Percentiles rank a stretch among this genome's conserved stretches.
Conservation (phyloP, 768 basidiomycete species). For the Pleurotus tuoliensis region DNA sequence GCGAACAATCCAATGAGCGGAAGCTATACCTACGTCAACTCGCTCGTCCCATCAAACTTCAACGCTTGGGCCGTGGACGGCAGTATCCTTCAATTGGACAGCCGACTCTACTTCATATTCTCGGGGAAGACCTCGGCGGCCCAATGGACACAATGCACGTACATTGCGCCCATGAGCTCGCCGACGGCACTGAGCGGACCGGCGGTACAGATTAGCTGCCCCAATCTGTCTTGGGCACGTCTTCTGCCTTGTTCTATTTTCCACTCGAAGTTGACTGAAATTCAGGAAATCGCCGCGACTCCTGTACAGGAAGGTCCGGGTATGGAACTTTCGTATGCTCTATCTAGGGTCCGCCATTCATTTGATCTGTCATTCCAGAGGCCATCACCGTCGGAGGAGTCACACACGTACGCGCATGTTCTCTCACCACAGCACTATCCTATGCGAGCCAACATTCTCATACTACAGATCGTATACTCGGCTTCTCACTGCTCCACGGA, state of each 20-base stretch:
- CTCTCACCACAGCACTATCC: background rate
- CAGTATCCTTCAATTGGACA: conserved; percentile 10
- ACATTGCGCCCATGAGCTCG: conserved; percentile 13
- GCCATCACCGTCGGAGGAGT: conserved; percentile 12
- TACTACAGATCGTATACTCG: conserved; percentile 13
- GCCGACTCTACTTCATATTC: conserved; percentile 13
- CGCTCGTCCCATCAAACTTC: conserved; percentile 16
- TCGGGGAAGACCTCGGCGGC: conserved; percentile 10
- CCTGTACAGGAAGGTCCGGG: conserved; percentile 14
- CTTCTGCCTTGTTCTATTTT: background rate
- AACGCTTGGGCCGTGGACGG: conserved; percentile 16
- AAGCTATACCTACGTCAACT: conserved; percentile 11
- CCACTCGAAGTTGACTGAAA: background rate
- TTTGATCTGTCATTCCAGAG: background rate
- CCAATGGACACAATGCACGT: conserved; percentile 16
- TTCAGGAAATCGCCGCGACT: conserved; percentile 12
- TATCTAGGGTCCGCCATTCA: too few species aligned
- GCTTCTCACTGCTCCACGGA: conserved; percentile 17
- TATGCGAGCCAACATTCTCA: background rate
- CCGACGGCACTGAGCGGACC: conserved; percentile 13
- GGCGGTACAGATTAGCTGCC: conserved; percentile 15
- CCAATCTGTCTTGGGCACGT: conserved; percentile 11
- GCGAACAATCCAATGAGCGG: conserved; percentile 12
- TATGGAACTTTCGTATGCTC: background rate
- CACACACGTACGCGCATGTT: conserved; percentile 10